A percentile compares a stretch with the other conserved stretches of the same genome.
Conservation (phyloP, 768 basidiomycete species). For the Omphalotus guepiniiformis region DNA sequence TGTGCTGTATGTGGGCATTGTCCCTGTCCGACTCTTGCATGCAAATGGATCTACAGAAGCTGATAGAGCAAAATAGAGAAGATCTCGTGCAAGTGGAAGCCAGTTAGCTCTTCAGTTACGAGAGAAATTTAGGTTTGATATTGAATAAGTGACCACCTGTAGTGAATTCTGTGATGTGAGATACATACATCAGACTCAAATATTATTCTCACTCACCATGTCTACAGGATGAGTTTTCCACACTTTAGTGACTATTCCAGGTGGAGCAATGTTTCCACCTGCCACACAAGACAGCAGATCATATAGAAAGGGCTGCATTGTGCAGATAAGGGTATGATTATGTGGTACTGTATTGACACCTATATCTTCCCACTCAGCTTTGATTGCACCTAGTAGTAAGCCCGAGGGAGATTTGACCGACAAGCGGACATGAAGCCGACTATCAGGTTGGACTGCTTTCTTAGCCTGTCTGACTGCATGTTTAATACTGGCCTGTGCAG, state of each 20-base stretch:
- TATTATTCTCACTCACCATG: background rate
- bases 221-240: constrained; percentile 1
- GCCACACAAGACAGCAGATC: background rate
- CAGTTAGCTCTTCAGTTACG: constrained; percentile 17
- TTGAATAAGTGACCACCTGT: constrained; percentile 13
- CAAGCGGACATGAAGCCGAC: constrained; percentile 17
- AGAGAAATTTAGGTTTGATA: constrained; percentile 10
- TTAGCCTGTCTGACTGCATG: constrained; percentile 20
- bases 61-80: constrained; percentile 17
- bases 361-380: constrained; percentile 9
- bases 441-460: constrained; percentile 14
- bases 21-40: constrained; percentile 10
- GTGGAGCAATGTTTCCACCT: background rate
- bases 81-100: constrained; percentile 15
- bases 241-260: background rate
- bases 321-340: background rate
- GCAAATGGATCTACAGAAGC: constrained; percentile 12
- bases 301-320: background rate
- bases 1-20: constrained; percentile 19
- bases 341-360: background rate
- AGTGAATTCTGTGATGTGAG: background rate
- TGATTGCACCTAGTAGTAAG: constrained; percentile 1
- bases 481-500: constrained; percentile 18
- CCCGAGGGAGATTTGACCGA: constrained; percentile 7
- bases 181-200: background rate